These are phyloP conservation scores for Ganoderma resinaceum DNA, from an alignment of 1,284 basidiomycete genomes.

Conservation along the genomic window DNA sequence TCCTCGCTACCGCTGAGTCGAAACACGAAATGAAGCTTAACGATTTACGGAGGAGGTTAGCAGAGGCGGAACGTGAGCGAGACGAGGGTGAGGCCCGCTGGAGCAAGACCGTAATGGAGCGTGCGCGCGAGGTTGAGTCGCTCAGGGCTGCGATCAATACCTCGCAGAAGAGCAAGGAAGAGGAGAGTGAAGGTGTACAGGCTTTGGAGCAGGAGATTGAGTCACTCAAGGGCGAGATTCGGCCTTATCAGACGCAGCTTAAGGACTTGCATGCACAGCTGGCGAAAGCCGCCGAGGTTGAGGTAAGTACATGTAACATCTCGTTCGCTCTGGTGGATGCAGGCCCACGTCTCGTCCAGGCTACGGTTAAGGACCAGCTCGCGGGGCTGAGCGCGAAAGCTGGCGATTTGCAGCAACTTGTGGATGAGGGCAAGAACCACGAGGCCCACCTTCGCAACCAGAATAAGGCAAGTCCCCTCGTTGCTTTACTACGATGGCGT, in stretches of 20 bases:
- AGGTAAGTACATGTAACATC: constrained; percentile 54
- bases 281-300: constrained; percentile 59
- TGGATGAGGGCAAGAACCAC: constrained; percentile 69
- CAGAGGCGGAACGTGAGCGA: constrained; percentile 72
- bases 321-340: not conserved
- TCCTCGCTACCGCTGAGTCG: constrained; percentile 80
- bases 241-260: constrained; percentile 53
- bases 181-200: constrained; percentile 63
- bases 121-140: constrained; percentile 79
- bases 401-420: constrained; percentile 57
- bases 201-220: constrained; percentile 63
- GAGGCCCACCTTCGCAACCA: constrained; percentile 71
- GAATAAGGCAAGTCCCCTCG: constrained; percentile 68
- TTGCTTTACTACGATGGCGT: not conserved
- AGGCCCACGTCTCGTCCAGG: constrained; percentile 43
- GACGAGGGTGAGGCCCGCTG: constrained; percentile 86
- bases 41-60: constrained; percentile 68
- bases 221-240: constrained; percentile 56
- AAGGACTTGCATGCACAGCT: constrained; percentile 55
- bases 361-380: constrained; percentile 49
- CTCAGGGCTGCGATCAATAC: constrained; percentile 66
- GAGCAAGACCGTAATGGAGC: constrained; percentile 80
- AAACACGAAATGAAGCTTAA: constrained; percentile 79
- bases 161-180: constrained; percentile 61
- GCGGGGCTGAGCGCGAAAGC: constrained; percentile 54